Evolutionary conservation across 345 rosid species (phyloP).

Genomic region (Combretum micranthum): DNA sequence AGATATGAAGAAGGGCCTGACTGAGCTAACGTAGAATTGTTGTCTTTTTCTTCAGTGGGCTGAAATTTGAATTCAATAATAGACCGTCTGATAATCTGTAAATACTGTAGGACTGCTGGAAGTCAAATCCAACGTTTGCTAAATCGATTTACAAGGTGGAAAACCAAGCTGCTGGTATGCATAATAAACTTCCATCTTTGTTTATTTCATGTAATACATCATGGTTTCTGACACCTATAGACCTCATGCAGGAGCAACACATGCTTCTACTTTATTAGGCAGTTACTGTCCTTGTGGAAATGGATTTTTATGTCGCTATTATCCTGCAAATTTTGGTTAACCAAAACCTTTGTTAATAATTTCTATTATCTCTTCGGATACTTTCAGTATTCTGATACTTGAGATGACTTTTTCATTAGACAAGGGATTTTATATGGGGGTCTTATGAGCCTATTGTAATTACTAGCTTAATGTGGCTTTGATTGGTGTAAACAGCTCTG

Average conservation of each 20-base stretch:
- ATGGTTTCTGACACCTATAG: not conserved
- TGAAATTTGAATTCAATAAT: constrained; percentile 3
- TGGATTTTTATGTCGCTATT: too few species aligned
- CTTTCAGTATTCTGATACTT: too few species aligned
- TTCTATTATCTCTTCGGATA: too few species aligned
- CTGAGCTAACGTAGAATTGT: constrained; percentile 57
- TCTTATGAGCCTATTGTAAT: not conserved
- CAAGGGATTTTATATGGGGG: too few species aligned
- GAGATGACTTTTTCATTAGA: too few species aligned
- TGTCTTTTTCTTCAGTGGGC: not conserved
- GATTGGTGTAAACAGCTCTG: constrained; percentile 39
- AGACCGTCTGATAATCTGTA: not conserved
- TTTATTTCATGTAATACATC: not conserved
- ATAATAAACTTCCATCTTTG: constrained; percentile 1
- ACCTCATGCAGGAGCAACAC: too few species aligned
- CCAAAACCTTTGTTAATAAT: too few species aligned
- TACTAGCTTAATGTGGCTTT: not conserved
- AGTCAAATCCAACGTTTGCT: constrained; percentile 52
- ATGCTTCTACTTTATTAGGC: too few species aligned
- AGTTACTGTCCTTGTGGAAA: too few species aligned
- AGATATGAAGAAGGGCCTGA: constrained; percentile 69
- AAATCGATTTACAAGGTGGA: constrained; percentile 75
- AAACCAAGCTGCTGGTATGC: constrained; percentile 63
- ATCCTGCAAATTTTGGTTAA: too few species aligned
- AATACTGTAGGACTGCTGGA: constrained; percentile 61